Conservation (phyloP, 345 rosid species). For the Mangifera indica region DNA sequence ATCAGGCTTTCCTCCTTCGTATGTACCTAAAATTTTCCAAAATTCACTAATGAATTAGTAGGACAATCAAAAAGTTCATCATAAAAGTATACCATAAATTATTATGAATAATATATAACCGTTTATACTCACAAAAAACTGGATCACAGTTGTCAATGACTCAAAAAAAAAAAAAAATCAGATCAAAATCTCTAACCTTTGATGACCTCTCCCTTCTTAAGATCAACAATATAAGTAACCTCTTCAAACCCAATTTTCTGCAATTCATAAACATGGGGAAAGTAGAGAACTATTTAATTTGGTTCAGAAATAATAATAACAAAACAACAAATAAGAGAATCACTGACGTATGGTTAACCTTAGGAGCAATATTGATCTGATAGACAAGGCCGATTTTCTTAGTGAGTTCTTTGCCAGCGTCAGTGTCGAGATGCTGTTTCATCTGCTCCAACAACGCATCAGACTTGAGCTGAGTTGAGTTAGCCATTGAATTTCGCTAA, state of each 20-base stretch:
- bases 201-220: constrained; percentile 84
- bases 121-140: background rate
- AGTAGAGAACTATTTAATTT: background rate
- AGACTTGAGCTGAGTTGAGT: constrained; percentile 54
- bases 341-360: constrained; percentile 35
- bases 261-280: background rate
- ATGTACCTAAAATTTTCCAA: constrained; percentile 45
- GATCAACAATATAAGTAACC: constrained; percentile 71
- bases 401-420: constrained; percentile 57
- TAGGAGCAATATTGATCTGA: constrained; percentile 90
- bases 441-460: constrained; percentile 65
- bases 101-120: background rate
- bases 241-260: constrained; percentile 92
- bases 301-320: background rate
- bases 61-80: background rate
- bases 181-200: constrained; percentile 55
- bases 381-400: constrained; percentile 82
- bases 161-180: background rate
- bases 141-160: background rate
- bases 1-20: constrained; percentile 89
- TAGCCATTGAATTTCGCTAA: constrained; percentile 43
- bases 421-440: constrained; percentile 67
- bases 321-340: background rate
- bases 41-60: background rate
- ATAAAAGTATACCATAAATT: background rate